A percentile compares a stretch with the other conserved stretches of the same genome.
Evolutionary conservation across 2,329 filamentous ascomycete genomes (phyloP).

Genomic region (Colletotrichum ledebouriae): DNA sequence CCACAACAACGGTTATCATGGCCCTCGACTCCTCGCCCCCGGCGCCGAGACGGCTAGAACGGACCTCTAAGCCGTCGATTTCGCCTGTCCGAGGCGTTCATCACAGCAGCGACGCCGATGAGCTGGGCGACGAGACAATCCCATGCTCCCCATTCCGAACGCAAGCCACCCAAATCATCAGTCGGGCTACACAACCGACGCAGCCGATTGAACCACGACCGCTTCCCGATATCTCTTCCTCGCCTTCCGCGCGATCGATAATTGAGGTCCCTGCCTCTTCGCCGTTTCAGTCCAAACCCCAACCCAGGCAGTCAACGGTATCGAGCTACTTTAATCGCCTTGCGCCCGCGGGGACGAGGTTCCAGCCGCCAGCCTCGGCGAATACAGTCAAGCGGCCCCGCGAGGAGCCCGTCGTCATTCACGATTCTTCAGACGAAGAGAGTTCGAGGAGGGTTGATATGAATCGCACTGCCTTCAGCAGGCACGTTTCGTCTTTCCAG

Average conservation of each 20-base stretch:
- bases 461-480: constrained; percentile 69
- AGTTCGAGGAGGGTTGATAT: constrained; percentile 69
- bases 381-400: constrained; percentile 53
- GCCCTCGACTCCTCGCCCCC: constrained; percentile 36
- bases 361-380: constrained; percentile 63
- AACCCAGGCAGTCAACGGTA: constrained; percentile 31
- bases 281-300: constrained; percentile 64
- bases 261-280: constrained; percentile 94
- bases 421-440: constrained; percentile 63
- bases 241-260: constrained; percentile 59
- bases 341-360: constrained; percentile 82
- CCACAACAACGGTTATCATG: constrained; percentile 24
- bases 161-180: constrained; percentile 61
- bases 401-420: constrained; percentile 60
- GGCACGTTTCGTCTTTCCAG: constrained; percentile 54
- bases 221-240: constrained; percentile 50
- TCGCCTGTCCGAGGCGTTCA: constrained; percentile 20
- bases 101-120: constrained; percentile 57
- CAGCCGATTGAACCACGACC: constrained; percentile 47
- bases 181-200: constrained; percentile 34
- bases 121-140: constrained; percentile 60
- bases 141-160: constrained; percentile 60
- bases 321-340: constrained; percentile 65
- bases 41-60: constrained; percentile 10
- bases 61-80: constrained; percentile 3